A percentile compares a stretch with the other conserved stretches of the same genome.
phyloP scores from a whole-genome alignment of 768 basidiomycete species.

The Mycena albidolilacea region DNA sequence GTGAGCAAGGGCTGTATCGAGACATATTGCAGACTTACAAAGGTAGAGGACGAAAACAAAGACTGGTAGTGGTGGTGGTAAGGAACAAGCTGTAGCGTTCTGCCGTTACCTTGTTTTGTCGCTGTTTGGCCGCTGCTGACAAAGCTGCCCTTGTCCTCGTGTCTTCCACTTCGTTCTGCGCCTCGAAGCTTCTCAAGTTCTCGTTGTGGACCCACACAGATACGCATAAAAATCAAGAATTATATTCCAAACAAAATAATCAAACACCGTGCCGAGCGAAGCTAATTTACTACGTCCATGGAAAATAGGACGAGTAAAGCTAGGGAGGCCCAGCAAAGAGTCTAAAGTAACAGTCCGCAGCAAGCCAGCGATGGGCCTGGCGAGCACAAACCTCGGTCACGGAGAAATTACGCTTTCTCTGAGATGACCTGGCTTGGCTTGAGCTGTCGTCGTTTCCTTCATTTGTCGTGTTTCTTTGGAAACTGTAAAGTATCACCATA shows the following conservation, averaged over 20 bases:
- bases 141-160: slow-evolving; percentile 15
- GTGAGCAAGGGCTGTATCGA: slow-evolving; percentile 47
- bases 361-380: slow-evolving; percentile 14
- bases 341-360: slow-evolving; percentile 1
- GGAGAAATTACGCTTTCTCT: slow-evolving; percentile 39
- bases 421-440: neutral
- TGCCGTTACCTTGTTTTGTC: slow-evolving; percentile 61
- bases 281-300: slow-evolving; percentile 32
- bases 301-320: slow-evolving; percentile 30
- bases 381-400: slow-evolving; percentile 36
- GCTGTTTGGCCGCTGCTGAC: slow-evolving; percentile 22
- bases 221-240: neutral
- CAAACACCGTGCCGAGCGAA: slow-evolving; percentile 22
- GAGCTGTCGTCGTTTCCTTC: neutral
- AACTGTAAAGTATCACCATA: slow-evolving; percentile 15
- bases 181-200: neutral
- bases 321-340: slow-evolving; percentile 24
- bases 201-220: neutral
- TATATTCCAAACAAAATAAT: slow-evolving; percentile 31
- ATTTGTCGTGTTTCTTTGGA: neutral
- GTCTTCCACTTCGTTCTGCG: slow-evolving; percentile 28
- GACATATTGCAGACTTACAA: slow-evolving; percentile 33
- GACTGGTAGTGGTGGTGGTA: slow-evolving; percentile 68
- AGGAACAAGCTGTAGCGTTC: slow-evolving; percentile 60
- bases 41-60: slow-evolving; percentile 42